Conservation (phyloP, 2,329 filamentous ascomycete genomes). For the Acephala macrosclerotiorum region DNA sequence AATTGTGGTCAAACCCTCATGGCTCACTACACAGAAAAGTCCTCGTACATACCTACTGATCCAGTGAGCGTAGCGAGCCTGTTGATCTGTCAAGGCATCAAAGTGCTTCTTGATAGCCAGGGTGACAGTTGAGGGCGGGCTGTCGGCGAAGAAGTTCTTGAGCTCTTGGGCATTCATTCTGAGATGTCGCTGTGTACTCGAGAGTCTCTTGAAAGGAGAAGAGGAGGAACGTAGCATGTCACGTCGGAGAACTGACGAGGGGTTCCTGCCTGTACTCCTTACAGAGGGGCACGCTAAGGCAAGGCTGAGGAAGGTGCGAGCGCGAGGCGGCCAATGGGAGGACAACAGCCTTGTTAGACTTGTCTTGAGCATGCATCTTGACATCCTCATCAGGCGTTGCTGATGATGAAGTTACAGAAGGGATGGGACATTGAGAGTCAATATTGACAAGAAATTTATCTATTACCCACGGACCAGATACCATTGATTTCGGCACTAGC, state of each 20-base stretch:
- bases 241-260: slow-evolving; percentile 21
- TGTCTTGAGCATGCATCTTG: background rate
- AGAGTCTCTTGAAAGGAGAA: slow-evolving; percentile 33
- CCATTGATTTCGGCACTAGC: background rate
- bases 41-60: background rate
- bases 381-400: background rate
- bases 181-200: slow-evolving; percentile 35
- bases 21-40: background rate
- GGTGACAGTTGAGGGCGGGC: slow-evolving; percentile 85
- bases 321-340: slow-evolving; percentile 3
- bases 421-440: background rate
- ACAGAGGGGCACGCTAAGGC: slow-evolving; percentile 1
- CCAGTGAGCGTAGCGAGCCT: slow-evolving; percentile 89
- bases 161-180: slow-evolving; percentile 66
- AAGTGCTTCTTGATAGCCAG: slow-evolving; percentile 95
- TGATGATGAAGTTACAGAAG: background rate
- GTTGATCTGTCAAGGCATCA: slow-evolving; percentile 73
- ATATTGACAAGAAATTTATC: background rate
- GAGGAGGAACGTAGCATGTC: slow-evolving; percentile 27
- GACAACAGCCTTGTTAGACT: background rate
- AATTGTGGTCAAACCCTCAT: background rate
- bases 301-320: slow-evolving; percentile 3
- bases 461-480: slow-evolving; percentile 1
- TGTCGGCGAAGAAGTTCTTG: slow-evolving; percentile 87
- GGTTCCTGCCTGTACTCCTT: slow-evolving; percentile 5